A percentile compares a stretch with the other conserved stretches of the same genome.
phyloP scores from a whole-genome alignment of 768 basidiomycete genomes.

The Amyloporia xantha region DNA sequence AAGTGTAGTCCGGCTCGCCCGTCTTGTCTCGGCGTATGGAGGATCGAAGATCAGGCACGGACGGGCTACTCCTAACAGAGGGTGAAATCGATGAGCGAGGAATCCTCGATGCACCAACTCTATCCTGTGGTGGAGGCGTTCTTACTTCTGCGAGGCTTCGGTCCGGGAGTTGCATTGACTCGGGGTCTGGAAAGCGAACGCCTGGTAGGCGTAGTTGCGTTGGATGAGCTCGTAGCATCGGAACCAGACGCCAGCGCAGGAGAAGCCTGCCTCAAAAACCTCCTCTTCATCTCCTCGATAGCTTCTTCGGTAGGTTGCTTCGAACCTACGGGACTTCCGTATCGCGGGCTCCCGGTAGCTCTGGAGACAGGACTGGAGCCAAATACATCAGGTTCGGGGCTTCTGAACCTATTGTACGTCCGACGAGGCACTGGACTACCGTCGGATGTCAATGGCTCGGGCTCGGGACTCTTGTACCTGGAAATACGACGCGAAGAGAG shows the following conservation, averaged over 20 bases:
- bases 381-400: slow-evolving; percentile 12
- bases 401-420: slow-evolving; percentile 14
- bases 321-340: slow-evolving; percentile 14
- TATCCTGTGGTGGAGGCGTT: background rate
- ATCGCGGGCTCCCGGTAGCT: slow-evolving; percentile 11
- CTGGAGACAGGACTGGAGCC: slow-evolving; percentile 11
- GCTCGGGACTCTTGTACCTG: slow-evolving; percentile 11
- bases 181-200: slow-evolving; percentile 9
- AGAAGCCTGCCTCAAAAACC: slow-evolving; percentile 37
- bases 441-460: slow-evolving; percentile 1
- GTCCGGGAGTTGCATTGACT: background rate
- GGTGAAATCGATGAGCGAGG: background rate
- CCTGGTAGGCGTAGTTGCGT: slow-evolving; percentile 15
- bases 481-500: slow-evolving; percentile 3
- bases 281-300: slow-evolving; percentile 57
- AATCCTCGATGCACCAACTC: background rate
- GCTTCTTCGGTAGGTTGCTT: slow-evolving; percentile 39
- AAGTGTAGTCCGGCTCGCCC: slow-evolving; percentile 7
- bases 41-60: background rate
- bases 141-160: background rate
- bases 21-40: slow-evolving; percentile 2
- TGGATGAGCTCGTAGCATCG: slow-evolving; percentile 10
- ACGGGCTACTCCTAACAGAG: background rate
- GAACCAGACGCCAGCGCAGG: slow-evolving; percentile 14
- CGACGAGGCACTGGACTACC: slow-evolving; percentile 16